Evolutionary conservation across 2,329 filamentous ascomycete species (phyloP).

Genomic region (Alternaria alternata): DNA sequence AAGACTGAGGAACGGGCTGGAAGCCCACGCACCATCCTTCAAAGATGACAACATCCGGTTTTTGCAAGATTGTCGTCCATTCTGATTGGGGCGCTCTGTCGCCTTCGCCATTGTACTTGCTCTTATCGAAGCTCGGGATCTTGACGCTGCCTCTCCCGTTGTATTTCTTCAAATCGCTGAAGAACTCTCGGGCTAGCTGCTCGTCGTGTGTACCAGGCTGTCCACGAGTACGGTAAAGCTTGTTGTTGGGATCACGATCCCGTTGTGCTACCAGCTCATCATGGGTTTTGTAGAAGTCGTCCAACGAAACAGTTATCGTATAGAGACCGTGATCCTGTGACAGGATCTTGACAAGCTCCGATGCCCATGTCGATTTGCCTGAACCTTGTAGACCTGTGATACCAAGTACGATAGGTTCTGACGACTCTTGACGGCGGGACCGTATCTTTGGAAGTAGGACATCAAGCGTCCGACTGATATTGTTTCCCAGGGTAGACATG

Average conservation of each 20-base stretch:
- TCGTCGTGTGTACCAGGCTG: conserved; percentile 87
- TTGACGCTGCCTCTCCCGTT: conserved; percentile 58
- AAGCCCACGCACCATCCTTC: conserved; percentile 95
- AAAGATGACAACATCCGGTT: conserved; percentile 75
- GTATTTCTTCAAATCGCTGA: conserved; percentile 64
- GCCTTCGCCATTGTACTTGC: conserved; percentile 75
- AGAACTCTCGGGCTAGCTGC: conserved; percentile 68
- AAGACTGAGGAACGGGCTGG: conserved; percentile 66
- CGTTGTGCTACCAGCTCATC: conserved; percentile 72
- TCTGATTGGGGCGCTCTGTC: conserved; percentile 70
- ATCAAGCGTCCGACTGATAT: conserved; percentile 40
- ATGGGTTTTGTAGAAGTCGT: conserved; percentile 87
- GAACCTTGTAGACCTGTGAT: conserved; percentile 92
- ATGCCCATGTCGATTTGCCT: conserved; percentile 87
- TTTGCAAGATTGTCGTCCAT: conserved; percentile 68
- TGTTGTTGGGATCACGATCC: conserved; percentile 71
- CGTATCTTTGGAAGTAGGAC: conserved; percentile 41
- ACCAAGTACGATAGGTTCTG: conserved; percentile 80
- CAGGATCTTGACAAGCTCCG: conserved; percentile 44
- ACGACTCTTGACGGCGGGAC: conserved; percentile 23
- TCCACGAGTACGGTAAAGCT: conserved; percentile 80
- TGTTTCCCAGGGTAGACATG: conserved; percentile 40
- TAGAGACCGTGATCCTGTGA: conserved; percentile 32
- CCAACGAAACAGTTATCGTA: conserved; percentile 59
- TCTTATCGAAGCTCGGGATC: conserved; percentile 86